phyloP scores from a whole-genome alignment of 2,329 filamentous ascomycete species.

The Penicillium hesseltinei region DNA sequence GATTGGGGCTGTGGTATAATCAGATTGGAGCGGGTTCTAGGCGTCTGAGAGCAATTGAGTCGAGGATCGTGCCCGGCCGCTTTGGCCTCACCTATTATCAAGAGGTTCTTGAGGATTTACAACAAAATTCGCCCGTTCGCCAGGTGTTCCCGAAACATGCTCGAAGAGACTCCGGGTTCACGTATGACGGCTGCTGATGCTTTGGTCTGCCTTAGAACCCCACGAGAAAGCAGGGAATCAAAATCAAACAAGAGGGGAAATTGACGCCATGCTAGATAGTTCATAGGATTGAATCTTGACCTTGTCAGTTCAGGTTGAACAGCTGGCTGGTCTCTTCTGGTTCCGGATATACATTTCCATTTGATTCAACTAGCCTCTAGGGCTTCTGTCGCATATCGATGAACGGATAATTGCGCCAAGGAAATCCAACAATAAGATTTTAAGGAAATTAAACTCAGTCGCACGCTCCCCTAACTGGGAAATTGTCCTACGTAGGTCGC shows the following conservation, averaged over 20 bases:
- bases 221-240: not conserved
- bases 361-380: not conserved
- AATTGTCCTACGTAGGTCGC: not conserved
- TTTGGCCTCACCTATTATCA: not conserved
- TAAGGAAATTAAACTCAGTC: not conserved
- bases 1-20: conserved; percentile 1
- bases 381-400: not conserved
- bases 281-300: not conserved
- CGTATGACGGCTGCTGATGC: not conserved
- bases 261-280: not conserved
- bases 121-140: not conserved
- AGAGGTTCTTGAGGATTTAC: not conserved
- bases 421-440: not conserved
- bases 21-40: not conserved
- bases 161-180: not conserved
- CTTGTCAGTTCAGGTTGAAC: not conserved
- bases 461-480: not conserved
- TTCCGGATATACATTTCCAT: not conserved
- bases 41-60: not conserved
- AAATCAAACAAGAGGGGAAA: not conserved
- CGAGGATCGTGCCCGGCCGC: not conserved
- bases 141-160: not conserved
- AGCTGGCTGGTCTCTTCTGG: not conserved
- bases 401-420: not conserved
- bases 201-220: not conserved